These are phyloP conservation scores for Penicillium sp. DNA, from an alignment of 2,329 filamentous ascomycete species.

Conservation along the genomic window DNA sequence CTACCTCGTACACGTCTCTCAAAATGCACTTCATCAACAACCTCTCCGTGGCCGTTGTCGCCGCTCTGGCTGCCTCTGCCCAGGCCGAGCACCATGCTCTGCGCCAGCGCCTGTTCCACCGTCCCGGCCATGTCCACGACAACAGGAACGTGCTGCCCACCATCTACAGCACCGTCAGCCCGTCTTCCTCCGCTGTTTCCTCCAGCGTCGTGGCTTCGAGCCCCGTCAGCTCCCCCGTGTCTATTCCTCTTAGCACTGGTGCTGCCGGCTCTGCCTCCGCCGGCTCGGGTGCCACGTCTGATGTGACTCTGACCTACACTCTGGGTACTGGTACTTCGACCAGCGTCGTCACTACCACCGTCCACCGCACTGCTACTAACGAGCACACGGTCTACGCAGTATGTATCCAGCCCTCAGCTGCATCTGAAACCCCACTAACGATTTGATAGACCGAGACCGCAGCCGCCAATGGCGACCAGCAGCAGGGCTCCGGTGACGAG, in stretches of 20 bases:
- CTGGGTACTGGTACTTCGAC: conserved; percentile 35
- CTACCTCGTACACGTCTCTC: neutral
- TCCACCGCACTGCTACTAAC: conserved; percentile 34
- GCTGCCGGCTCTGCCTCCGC: conserved; percentile 13
- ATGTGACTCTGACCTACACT: conserved; percentile 42
- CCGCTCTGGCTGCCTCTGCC: conserved; percentile 35
- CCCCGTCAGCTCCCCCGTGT: conserved; percentile 6
- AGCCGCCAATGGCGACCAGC: conserved; percentile 10
- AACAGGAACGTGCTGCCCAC: neutral
- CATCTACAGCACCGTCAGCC: conserved; percentile 6
- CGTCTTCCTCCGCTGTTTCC: conserved; percentile 7
- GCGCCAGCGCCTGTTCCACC: conserved; percentile 20
- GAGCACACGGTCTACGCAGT: conserved; percentile 29
- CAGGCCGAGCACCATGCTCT: conserved; percentile 33
- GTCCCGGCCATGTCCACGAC: neutral
- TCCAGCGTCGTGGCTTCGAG: conserved; percentile 8
- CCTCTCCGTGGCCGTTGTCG: conserved; percentile 35
- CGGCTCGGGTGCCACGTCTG: conserved; percentile 17
- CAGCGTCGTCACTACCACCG: conserved; percentile 39
- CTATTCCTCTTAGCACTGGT: conserved; percentile 25
- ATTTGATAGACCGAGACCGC: conserved; percentile 4
- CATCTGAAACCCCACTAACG: neutral
- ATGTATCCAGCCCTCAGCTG: conserved; percentile 8
- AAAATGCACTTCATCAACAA: conserved; percentile 40
- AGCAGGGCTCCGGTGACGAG: conserved; percentile 6